Conservation (phyloP, 2,329 filamentous ascomycete species). For the Neonectria ditissima region DNA sequence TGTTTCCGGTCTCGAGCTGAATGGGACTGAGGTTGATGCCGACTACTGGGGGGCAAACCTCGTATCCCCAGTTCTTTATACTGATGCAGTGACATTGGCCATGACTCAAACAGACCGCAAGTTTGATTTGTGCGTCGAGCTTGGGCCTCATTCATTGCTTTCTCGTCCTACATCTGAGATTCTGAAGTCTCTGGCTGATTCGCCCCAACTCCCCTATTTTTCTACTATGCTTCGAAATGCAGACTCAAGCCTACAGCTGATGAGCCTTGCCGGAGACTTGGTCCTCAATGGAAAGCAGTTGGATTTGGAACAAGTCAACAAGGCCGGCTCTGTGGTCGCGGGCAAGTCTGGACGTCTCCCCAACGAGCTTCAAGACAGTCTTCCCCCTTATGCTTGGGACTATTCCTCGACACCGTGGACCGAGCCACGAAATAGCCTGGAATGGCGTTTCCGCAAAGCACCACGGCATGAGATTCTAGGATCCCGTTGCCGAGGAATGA, state of each 20-base stretch:
- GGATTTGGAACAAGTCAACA: conserved; percentile 35
- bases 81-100: conserved; percentile 38
- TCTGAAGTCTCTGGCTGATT: conserved; percentile 27
- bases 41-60: conserved; percentile 40
- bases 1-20: conserved; percentile 32
- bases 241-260: conserved; percentile 36
- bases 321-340: conserved; percentile 11
- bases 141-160: conserved; percentile 38
- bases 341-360: conserved; percentile 34
- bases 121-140: conserved; percentile 34
- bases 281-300: conserved; percentile 37
- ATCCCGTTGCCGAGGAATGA: conserved; percentile 39
- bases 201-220: conserved; percentile 35
- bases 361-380: conserved; percentile 37
- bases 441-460: conserved; percentile 40
- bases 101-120: conserved; percentile 31
- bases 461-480: conserved; percentile 41
- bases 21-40: conserved; percentile 36
- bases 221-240: conserved; percentile 39
- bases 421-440: conserved; percentile 37
- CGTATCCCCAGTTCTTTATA: conserved; percentile 40
- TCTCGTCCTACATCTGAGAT: conserved; percentile 40
- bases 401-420: conserved; percentile 41
- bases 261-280: conserved; percentile 38
- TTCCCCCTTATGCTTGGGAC: conserved; percentile 41